Evolutionary conservation across 768 basidiomycete genomes (phyloP).

Genomic region (Suillus discolor): DNA sequence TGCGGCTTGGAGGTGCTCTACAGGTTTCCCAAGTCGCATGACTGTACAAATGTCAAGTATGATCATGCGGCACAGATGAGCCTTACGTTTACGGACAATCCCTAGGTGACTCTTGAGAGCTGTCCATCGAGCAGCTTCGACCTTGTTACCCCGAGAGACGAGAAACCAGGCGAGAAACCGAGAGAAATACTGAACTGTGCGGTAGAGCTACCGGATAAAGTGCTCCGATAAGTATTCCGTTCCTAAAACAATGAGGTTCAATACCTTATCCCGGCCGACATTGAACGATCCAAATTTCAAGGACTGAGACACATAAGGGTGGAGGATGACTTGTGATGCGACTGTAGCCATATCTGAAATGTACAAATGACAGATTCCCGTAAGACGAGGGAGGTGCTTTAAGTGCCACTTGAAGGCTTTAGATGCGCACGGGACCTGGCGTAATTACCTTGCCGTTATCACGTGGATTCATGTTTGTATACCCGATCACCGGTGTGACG

Average conservation of each 20-base stretch:
- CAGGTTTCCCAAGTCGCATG: slow-evolving; percentile 88
- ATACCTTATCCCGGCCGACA: slow-evolving; percentile 88
- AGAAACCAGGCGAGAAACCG: slow-evolving; percentile 88
- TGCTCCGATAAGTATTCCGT: background rate
- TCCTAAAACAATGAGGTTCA: slow-evolving; percentile 6
- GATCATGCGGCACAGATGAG: slow-evolving; percentile 2
- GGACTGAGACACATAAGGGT: slow-evolving; percentile 75
- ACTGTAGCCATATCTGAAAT: slow-evolving; percentile 35
- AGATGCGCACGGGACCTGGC: slow-evolving; percentile 4
- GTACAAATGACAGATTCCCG: slow-evolving; percentile 10
- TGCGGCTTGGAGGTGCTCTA: slow-evolving; percentile 93
- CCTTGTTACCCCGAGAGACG: slow-evolving; percentile 65
- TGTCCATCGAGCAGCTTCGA: slow-evolving; percentile 74
- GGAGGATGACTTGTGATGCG: slow-evolving; percentile 80
- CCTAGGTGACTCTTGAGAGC: slow-evolving; percentile 87
- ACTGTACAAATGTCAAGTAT: slow-evolving; percentile 48
- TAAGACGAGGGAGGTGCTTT: slow-evolving; percentile 17
- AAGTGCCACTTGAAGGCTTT: background rate
- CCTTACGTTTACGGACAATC: slow-evolving; percentile 78
- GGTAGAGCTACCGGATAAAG: slow-evolving; percentile 65
- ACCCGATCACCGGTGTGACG: slow-evolving; percentile 6
- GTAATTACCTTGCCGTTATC: slow-evolving; percentile 25
- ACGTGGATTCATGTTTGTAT: slow-evolving; percentile 22
- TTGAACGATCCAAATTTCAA: slow-evolving; percentile 83
- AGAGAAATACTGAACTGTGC: slow-evolving; percentile 88